Base-by-base conservation (phyloP, 1,284 basidiomycete genomes). In the Mycena sp. region DNA sequence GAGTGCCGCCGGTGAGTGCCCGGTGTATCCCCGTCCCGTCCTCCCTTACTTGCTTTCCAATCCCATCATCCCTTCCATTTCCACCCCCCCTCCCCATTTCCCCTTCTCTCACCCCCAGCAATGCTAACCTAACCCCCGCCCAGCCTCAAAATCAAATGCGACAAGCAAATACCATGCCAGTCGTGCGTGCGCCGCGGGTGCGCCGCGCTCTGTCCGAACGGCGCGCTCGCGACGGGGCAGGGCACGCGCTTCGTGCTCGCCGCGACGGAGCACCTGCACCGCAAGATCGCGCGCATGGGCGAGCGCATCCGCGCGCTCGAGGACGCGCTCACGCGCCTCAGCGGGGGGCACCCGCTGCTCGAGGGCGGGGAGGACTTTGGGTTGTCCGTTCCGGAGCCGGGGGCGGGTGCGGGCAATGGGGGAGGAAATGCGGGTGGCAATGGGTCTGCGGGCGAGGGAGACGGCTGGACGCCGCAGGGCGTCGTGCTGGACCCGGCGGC, bases 71-170 rank as follows among this genome's bases (percentile, higher is more conserved):
- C n/a, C 32, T 14, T 7, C 32, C 14, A 35, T 35, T 14, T 35
- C 32, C 32, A 14, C 14, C 32, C 32, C 9, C 32, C 32, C 14
- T 35, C 14, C 32, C 4, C 23, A 29, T 21, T 12, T 41, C 26
- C 14, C 19, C 23, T 46, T 26, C 32, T 54, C 65, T 68, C 43
- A 30, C 65, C 69, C 58, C 70, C 59, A 67, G 14, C 69, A n/a
- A n/a, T n/a, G n/a, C n/a, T 63, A 57, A 67, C 68, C 56, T 50
- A 46, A 53, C 61, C n/a, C 43, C 43, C 37, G n/a, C 35, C 38
- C 65, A 90, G 90, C 76, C 83, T 88, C 75, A 91, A 89, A 76
- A 86, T 89, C 69, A 89, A 87, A 72, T 92, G 90, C 77, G 89
- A 91, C 82, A 91, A 90, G 80, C 83, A 88, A 66, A 88, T 91